Base-by-base conservation (phyloP, 352 stramenopile genomes). In the Phytopythium oedochilum region DNA sequence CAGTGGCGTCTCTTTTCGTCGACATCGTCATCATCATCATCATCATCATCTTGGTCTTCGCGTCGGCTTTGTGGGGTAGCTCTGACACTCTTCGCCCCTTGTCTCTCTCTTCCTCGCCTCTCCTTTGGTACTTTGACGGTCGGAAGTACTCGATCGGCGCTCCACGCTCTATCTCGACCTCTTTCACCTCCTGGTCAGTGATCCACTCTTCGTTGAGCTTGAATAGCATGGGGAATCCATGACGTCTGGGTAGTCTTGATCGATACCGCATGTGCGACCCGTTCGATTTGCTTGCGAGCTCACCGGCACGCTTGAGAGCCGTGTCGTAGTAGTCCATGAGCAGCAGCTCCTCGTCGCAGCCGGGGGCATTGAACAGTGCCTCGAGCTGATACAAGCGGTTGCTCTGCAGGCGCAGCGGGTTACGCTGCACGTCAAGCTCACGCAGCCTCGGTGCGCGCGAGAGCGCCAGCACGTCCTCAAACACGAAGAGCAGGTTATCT, bases 351-450 rank as follows among this genome's bases (percentile, higher is more conserved):
- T 70, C 61, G 20, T 75, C 61, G 20, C 71, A 59, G 20, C 48
- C 53, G 0, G 55, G n/a, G 9, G 71, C 54, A 0, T 62, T 46
- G 11, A 84, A 83, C 17, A 73, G 36, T 22, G 70, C 60, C 22
- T 92, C 79, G 3, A 92, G 63, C 23, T 89, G 59, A 53, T 92
- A 92, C 18, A 92, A 50, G 20, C 79, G 75, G 53, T 92, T 89
- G 43, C 72, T 62, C 20, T 75, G 58, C 9, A 92, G 57, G 1
- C 79, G 74, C 29, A 92, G 62, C 0, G 82, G 79, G 50, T 92
- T 92, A 9, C 63, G 46, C 12, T 51, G 44, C 15, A 89, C 14
- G 44, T 90, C 68, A 22, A 92, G 66, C 28, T 88, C 75, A 17
- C 73, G 66, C 9, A 92, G 53, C n/a, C 75, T 61, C 42, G 73